Percentiles rank a stretch among this genome's conserved stretches.
These are phyloP conservation scores for Hibiscus trionum DNA, from an alignment of 345 rosid species.

Conservation along the genomic window DNA sequence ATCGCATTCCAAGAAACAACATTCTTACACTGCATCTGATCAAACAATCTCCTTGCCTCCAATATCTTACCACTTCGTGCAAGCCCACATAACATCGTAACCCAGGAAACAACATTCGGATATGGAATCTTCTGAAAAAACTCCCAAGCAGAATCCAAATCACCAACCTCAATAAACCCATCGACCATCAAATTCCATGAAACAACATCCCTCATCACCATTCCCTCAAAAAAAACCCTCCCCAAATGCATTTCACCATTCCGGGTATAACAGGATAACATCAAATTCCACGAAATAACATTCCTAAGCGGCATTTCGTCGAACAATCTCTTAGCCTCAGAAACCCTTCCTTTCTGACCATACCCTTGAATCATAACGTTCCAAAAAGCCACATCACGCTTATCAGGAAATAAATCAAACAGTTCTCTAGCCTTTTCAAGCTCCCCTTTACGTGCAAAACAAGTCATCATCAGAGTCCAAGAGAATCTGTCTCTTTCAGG, in stretches of 20 bases:
- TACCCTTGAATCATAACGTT: constrained; percentile 56
- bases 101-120: constrained; percentile 8
- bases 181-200: constrained; percentile 46
- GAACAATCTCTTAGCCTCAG: constrained; percentile 46
- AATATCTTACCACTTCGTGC: constrained; percentile 3
- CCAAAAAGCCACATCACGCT: constrained; percentile 56
- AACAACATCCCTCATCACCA: constrained; percentile 38
- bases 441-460: constrained; percentile 4
- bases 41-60: constrained; percentile 37
- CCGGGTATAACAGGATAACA: constrained; percentile 8
- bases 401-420: constrained; percentile 31
- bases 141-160: constrained; percentile 33
- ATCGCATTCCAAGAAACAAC: constrained; percentile 56
- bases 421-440: constrained; percentile 60
- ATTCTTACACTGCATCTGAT: constrained; percentile 36
- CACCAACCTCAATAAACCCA: constrained; percentile 25
- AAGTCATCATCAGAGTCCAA: constrained; percentile 41
- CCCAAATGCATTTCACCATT: constrained; percentile 10
- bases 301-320: constrained; percentile 54
- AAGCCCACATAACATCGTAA: neutral
- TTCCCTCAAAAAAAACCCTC: constrained; percentile 29
- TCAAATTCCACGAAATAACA: constrained; percentile 50
- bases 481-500: constrained; percentile 50
- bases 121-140: constrained; percentile 8
- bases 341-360: constrained; percentile 35